Evolutionary conservation across 331 rosid species (phyloP), one percentile per base, ranked within the genome.

Genomic region (Telfairia occidentalis): DNA sequence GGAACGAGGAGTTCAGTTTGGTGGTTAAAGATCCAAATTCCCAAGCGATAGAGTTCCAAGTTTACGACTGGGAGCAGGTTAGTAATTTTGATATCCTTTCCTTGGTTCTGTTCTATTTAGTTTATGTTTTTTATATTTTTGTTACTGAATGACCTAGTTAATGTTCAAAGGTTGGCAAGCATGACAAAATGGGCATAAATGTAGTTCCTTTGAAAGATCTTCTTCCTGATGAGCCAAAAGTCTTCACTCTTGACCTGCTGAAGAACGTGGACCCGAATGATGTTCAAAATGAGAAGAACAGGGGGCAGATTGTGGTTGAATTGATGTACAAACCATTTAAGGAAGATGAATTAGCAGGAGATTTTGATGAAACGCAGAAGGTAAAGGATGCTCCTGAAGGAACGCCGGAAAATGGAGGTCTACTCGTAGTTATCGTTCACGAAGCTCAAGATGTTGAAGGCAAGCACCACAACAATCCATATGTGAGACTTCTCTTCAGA

Each of bases 1-100:
- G 98, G 97, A 89, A 93, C 53, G 97, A 91, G 55, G 97, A 88
- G 37, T 91, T 86, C 73, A 88, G 75, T 77, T 26, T 93, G 71
- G 88, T 80, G n/a, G 86, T 93, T 46, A 93, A 84, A 72, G 97
- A 93, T 78, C 96, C 98, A 3, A 77, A 89, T 46, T 34, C 90
- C 21, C 97, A 93, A 79, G 79, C 81, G 30, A 74, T 93, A 50
- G 90, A 89, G 79, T 5, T 93, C 67, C 32, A 23, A 24, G 92
- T 93, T 46, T 89, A 77, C 80, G 96, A 93, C 52, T 93, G 97
- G 98, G 97, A 91, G 38, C 91, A 93, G 86, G 97, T 87, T 60
- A 18, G 7, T 67, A 40, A 23, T 12, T 40, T 66, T 9, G 73
- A 40, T 40, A 45, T 65, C 19, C 19, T 66, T 61, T 11, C 49